phyloP scores from a whole-genome alignment of 768 basidiomycete genomes.

The Calocybe gangraenosa region DNA sequence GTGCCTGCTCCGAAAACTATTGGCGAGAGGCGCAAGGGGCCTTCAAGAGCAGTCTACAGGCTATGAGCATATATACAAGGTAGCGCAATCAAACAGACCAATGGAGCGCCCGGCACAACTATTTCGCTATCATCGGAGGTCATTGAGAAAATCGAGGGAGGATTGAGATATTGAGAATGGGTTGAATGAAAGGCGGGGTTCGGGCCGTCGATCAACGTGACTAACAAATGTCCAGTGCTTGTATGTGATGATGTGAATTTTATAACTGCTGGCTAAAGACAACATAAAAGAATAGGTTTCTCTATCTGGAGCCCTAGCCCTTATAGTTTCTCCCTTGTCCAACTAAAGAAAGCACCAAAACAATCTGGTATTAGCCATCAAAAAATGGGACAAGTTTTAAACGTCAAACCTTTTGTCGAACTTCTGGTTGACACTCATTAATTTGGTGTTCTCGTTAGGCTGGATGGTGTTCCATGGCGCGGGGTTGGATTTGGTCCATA shows the following conservation, averaged over 20 bases:
- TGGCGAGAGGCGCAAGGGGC: conserved; percentile 34
- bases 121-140: conserved; percentile 26
- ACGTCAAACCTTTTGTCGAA: conserved; percentile 67
- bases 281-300: conserved; percentile 7
- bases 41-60: conserved; percentile 27
- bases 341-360: conserved; percentile 40
- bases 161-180: neutral
- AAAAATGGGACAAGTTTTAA: neutral
- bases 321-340: conserved; percentile 73
- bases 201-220: conserved; percentile 7
- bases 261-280: conserved; percentile 63
- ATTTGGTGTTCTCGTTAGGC: conserved; percentile 69
- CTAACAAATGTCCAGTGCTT: conserved; percentile 7
- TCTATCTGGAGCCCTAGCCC: conserved; percentile 9
- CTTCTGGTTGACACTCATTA: conserved; percentile 65
- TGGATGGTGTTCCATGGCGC: conserved; percentile 86
- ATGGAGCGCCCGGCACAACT: conserved; percentile 31
- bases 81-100: conserved; percentile 30
- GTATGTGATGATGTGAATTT: conserved; percentile 12
- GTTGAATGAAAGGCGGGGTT: neutral
- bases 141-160: neutral
- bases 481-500: conserved; percentile 69
- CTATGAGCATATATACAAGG: neutral
- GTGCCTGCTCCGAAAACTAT: conserved; percentile 72
- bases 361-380: conserved; percentile 5